Conservation (phyloP, 768 basidiomycete genomes). For the Cubamyces lactineus region DNA sequence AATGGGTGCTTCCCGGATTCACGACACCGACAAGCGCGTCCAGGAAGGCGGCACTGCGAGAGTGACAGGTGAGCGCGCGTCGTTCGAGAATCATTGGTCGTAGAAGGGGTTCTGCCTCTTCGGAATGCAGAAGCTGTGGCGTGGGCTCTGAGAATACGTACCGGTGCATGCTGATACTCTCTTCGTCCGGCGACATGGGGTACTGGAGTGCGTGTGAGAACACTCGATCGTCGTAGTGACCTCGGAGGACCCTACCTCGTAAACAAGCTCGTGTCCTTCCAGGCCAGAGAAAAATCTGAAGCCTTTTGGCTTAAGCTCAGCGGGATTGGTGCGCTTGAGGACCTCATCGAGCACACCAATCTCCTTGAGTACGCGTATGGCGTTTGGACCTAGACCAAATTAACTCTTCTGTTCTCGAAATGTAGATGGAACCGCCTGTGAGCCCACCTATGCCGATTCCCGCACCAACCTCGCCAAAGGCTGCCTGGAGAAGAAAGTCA, state of each 20-base stretch:
- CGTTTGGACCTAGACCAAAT: constrained; percentile 50
- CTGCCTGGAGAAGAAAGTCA: constrained; percentile 35
- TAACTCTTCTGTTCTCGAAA: too few species aligned
- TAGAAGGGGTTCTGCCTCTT: background rate
- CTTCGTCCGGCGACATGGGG: constrained; percentile 37
- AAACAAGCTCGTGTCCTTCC: constrained; percentile 46
- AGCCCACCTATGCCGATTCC: constrained; percentile 52
- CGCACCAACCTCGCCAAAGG: constrained; percentile 58
- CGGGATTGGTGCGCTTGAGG: constrained; percentile 41
- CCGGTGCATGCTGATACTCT: constrained; percentile 52
- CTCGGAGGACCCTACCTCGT: constrained; percentile 40
- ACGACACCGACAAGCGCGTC: constrained; percentile 49
- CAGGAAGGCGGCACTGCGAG: constrained; percentile 50
- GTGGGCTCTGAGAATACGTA: constrained; percentile 20
- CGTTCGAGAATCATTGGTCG: background rate
- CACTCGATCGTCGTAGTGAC: background rate
- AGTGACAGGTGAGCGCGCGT: background rate
- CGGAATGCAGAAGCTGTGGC: background rate
- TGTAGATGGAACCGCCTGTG: too few species aligned
- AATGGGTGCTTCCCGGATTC: constrained; percentile 46
- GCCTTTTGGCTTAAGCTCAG: constrained; percentile 33
- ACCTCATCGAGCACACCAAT: constrained; percentile 50
- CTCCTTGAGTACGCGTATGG: constrained; percentile 46
- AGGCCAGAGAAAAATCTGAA: constrained; percentile 49
- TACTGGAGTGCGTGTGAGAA: constrained; percentile 34